Evolutionary conservation across 345 rosid species (phyloP), one percentile per base, ranked within the genome.

Genomic region (Syzygium oleosum): DNA sequence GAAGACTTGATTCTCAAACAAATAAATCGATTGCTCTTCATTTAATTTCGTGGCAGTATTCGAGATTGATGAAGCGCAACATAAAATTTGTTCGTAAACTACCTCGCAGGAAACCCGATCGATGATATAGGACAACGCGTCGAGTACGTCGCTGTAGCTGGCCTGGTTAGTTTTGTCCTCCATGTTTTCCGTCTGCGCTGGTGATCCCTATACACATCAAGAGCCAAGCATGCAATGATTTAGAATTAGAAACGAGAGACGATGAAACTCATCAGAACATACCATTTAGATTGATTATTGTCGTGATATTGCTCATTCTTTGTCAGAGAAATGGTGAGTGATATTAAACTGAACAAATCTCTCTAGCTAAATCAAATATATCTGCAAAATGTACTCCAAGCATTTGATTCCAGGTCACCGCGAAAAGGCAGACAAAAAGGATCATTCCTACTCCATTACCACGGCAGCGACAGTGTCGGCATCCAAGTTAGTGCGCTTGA

Each of bases 91-190:
- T 13, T 12, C 23, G 22, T 12, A 43, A 5, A 34, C 65, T 46
- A 96, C 98, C 99, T 95, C 96, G 84, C 92, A 89, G 25, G 95
- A 87, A 87, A 97, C 91, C 89, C 94, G 94, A 58, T 97, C 95
- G 61, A 97, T 95, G 90, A 93, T 89, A 58, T 86, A 92, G 3
- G 94, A 92, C 78, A 93, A 87, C 63, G 91, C 89, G 51, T 93
- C 95, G 84, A 94, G 90, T 88, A 79, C 43, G 52, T 85, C 87
- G 9, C 51, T 34, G 68, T 68, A 86, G 77, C 79, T 52, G 85
- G 78, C 68, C 34, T 85, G 90, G 86, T 87, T 88, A 59, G 90
- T 87, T 87, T 87, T 91, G 12, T 95, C 93, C 59, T 94, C 97
- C 86, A 90, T 58, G 41, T 73, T 86, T 52, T 89, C 91, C 73